A percentile compares a stretch with the other conserved stretches of the same genome.
These are phyloP conservation scores for Penicillium antarcticum DNA, from an alignment of 495 filamentous ascomycete species.

Conservation along the genomic window DNA sequence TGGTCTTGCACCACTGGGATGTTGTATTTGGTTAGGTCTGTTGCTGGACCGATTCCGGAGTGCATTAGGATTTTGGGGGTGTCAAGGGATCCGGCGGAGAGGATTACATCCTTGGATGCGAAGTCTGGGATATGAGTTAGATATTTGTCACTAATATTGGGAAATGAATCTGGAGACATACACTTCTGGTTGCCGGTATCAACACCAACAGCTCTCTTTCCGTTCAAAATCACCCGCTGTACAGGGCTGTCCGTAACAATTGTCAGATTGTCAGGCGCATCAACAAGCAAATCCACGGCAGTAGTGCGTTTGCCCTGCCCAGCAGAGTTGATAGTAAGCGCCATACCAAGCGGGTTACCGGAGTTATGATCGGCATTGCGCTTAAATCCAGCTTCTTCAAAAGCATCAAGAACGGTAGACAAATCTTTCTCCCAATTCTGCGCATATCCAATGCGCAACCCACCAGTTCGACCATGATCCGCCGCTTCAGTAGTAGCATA, in stretches of 20 bases:
- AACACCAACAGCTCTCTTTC: slow-evolving; percentile 51
- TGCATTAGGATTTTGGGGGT: slow-evolving; percentile 61
- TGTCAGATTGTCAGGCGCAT: slow-evolving; percentile 47
- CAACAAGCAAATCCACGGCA: slow-evolving; percentile 45
- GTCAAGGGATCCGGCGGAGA: slow-evolving; percentile 56
- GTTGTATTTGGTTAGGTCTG: slow-evolving; percentile 47
- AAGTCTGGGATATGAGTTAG: slow-evolving; percentile 13
- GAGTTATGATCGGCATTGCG: slow-evolving; percentile 56
- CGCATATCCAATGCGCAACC: slow-evolving; percentile 45
- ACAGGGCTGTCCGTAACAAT: slow-evolving; percentile 48
- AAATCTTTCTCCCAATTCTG: slow-evolving; percentile 49
- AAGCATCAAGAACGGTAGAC: slow-evolving; percentile 36
- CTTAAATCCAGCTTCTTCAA: slow-evolving; percentile 44
- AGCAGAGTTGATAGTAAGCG: slow-evolving; percentile 44
- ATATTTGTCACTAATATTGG: background rate
- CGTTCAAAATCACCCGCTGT: slow-evolving; percentile 48
- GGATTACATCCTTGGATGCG: slow-evolving; percentile 54
- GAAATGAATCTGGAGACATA: slow-evolving; percentile 9
- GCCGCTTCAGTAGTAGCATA: slow-evolving; percentile 24
- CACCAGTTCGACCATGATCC: slow-evolving; percentile 51
- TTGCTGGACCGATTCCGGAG: slow-evolving; percentile 57
- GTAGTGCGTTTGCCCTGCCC: slow-evolving; percentile 49
- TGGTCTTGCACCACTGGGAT: slow-evolving; percentile 50
- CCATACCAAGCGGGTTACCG: slow-evolving; percentile 59
- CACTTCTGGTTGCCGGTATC: slow-evolving; percentile 34